phyloP scores from a whole-genome alignment of 2,329 filamentous ascomycete genomes.

The Fusarium newnesense region DNA sequence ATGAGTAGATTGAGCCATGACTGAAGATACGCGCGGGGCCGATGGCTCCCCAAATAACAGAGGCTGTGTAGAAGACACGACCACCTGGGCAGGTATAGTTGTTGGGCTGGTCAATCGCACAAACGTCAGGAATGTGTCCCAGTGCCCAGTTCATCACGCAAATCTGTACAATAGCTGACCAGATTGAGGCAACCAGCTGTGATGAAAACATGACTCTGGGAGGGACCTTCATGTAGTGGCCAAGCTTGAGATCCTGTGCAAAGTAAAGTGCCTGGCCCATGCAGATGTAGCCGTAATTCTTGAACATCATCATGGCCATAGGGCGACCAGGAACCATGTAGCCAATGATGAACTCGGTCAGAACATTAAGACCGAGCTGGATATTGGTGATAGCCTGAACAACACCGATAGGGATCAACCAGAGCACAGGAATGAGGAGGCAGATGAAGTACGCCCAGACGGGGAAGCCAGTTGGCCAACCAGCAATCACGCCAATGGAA shows the following conservation, averaged over 20 bases:
- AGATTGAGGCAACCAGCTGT: conserved; percentile 68
- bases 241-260: conserved; percentile 72
- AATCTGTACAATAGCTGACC: conserved; percentile 71
- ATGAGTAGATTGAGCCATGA: conserved; percentile 68
- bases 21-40: conserved; percentile 77
- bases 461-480: conserved; percentile 67
- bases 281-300: conserved; percentile 76
- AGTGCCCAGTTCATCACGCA: conserved; percentile 74
- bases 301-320: conserved; percentile 82
- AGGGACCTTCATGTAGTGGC: conserved; percentile 75
- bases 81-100: conserved; percentile 67
- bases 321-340: conserved; percentile 78
- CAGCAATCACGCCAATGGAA: conserved; percentile 64
- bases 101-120: conserved; percentile 62
- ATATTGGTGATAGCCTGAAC: conserved; percentile 71
- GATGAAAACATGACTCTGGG: conserved; percentile 71
- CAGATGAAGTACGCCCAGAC: conserved; percentile 68
- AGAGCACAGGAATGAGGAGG: conserved; percentile 66
- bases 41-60: conserved; percentile 78
- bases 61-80: conserved; percentile 73
- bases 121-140: conserved; percentile 70
- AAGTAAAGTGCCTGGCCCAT: conserved; percentile 75
- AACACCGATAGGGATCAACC: conserved; percentile 70
- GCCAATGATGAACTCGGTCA: conserved; percentile 78
- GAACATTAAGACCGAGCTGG: conserved; percentile 74